phyloP scores from a whole-genome alignment of 352 stramenopile species.

The Globisporangium solare region DNA sequence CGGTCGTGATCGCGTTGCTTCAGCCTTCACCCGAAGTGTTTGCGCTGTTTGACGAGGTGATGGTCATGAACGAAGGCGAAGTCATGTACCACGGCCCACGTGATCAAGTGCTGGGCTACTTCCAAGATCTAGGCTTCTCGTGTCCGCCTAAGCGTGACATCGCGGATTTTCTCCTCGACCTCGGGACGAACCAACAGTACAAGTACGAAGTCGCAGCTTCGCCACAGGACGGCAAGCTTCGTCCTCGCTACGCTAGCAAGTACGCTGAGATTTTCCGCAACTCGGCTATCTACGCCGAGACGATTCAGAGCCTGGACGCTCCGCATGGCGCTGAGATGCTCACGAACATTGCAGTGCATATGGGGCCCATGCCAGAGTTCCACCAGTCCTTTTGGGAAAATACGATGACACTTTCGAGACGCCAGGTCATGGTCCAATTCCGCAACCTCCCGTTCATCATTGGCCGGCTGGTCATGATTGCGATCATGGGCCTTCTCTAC shows the following conservation, averaged over 20 bases:
- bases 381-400: constrained; percentile 35
- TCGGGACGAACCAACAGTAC: constrained; percentile 34
- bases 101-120: constrained; percentile 67
- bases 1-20: constrained; percentile 74
- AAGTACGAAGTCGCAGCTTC: constrained; percentile 25
- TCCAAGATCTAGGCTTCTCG: constrained; percentile 59
- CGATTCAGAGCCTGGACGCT: constrained; percentile 22
- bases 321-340: constrained; percentile 90
- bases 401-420: constrained; percentile 40
- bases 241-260: constrained; percentile 28
- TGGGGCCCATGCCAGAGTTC: constrained; percentile 35
- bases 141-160: constrained; percentile 66
- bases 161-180: constrained; percentile 88
- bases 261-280: constrained; percentile 41
- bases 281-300: constrained; percentile 26
- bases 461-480: constrained; percentile 36
- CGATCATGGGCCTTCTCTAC: constrained; percentile 50
- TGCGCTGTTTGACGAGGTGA: constrained; percentile 91
- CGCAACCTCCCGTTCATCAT: constrained; percentile 49
- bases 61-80: constrained; percentile 87
- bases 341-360: constrained; percentile 56
- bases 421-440: constrained; percentile 66
- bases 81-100: constrained; percentile 87
- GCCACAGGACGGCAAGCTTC: not conserved
- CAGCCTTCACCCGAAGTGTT: constrained; percentile 92